phyloP scores from a whole-genome alignment of 495 filamentous ascomycete genomes.

The Annulohypoxylon maeteangense region DNA sequence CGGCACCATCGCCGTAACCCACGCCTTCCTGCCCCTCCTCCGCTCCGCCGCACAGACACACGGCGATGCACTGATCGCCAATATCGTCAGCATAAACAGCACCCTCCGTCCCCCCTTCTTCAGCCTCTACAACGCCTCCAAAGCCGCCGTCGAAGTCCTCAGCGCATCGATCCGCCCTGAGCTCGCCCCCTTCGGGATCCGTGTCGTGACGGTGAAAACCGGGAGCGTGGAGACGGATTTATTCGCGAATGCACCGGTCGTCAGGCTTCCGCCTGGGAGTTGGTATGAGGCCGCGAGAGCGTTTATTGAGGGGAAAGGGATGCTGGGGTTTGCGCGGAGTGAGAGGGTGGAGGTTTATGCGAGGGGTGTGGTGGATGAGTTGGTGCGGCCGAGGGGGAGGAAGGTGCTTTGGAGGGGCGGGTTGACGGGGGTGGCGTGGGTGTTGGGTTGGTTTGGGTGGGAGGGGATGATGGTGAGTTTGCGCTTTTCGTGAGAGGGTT shows the following conservation, averaged over 20 bases:
- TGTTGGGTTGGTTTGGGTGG: slow-evolving; percentile 46
- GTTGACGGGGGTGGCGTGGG: slow-evolving; percentile 35
- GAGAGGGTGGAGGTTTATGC: slow-evolving; percentile 32
- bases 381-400: slow-evolving; percentile 32
- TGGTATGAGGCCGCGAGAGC: slow-evolving; percentile 39
- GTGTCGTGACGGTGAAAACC: slow-evolving; percentile 49
- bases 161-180: slow-evolving; percentile 62
- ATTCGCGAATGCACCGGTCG: slow-evolving; percentile 34
- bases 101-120: slow-evolving; percentile 49
- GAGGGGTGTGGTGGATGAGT: slow-evolving; percentile 26
- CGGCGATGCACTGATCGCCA: slow-evolving; percentile 57
- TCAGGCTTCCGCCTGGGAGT: slow-evolving; percentile 38
- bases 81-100: slow-evolving; percentile 59
- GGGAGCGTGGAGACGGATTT: slow-evolving; percentile 39
- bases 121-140: slow-evolving; percentile 63
- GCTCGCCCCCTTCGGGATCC: slow-evolving; percentile 62
- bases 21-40: slow-evolving; percentile 64
- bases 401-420: slow-evolving; percentile 39
- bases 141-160: slow-evolving; percentile 61
- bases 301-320: slow-evolving; percentile 41
- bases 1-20: slow-evolving; percentile 60
- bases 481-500: not conserved
- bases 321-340: slow-evolving; percentile 19
- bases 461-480: slow-evolving; percentile 44
- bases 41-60: slow-evolving; percentile 44